Evolutionary conservation across 1,284 basidiomycete species (phyloP), one percentile per base, ranked within the genome.

Genomic region (Marasmius tenuissimus): DNA sequence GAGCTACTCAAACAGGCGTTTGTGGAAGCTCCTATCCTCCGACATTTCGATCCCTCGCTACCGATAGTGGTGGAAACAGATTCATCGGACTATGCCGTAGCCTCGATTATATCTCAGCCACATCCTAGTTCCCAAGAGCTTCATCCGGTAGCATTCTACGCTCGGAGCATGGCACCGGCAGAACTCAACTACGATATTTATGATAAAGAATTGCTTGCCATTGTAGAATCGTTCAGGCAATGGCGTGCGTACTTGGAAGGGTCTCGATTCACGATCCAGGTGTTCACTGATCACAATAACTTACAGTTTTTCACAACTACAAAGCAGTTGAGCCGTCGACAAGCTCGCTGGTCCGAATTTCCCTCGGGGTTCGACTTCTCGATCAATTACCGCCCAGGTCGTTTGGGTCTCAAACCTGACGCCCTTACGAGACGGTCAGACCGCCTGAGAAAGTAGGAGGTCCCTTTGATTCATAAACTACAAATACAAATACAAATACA

Each of bases 81-180:
- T 40, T 63, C 67, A 3, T 65, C 64, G 18, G 64, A 68, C 45
- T 64, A 60, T 57, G 65, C 65, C 16, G 52, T 64, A 16, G 60
- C 62, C 9, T 61, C 61, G 58, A 66, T 6, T 10, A 67, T 57
- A 16, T 56, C 42, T 34, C 59, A 61, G 37, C 42, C 27, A 18
- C 10, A 61, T 14, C 53, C 52, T 3, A 33, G 39, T 14, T 20
- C 59, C 20, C 66, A 67, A 8, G 18, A 64, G 12, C 67, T 77
- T 1, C 73, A 75, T 47, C 75, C 72, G 10, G 67, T 76, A 34
- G 73, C 73, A 0, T 78, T 67, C 63, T 69, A 69, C 57, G 75
- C 75, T 5, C 63, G 65, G 0, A 73, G 67, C 16, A 61, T 79
- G 9, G 53, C 65, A 0, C 67, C 70, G 14, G 64, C 73, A 0